These are phyloP conservation scores for Irpex sp. DNA, from an alignment of 1,284 basidiomycete species.

Conservation along the genomic window DNA sequence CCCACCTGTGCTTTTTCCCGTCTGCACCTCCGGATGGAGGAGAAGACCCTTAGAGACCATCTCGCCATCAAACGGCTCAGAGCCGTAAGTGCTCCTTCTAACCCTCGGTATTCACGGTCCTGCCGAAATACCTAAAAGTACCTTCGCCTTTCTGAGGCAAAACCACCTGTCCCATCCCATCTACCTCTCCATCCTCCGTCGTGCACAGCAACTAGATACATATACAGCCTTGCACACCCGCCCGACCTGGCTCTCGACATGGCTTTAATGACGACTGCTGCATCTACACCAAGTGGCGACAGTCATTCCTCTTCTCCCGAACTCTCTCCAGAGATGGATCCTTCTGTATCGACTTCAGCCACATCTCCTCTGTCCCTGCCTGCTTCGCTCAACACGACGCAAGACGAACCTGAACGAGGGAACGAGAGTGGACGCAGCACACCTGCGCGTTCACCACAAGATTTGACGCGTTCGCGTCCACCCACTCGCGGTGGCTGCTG, in stretches of 20 bases:
- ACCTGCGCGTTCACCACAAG: slow-evolving; percentile 42
- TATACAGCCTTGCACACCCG: neutral
- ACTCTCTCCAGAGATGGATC: slow-evolving; percentile 17
- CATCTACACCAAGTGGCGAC: slow-evolving; percentile 32
- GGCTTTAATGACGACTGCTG: slow-evolving; percentile 28
- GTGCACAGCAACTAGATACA: slow-evolving; percentile 5
- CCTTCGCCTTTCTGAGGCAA: slow-evolving; percentile 22
- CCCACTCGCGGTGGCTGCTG: slow-evolving; percentile 73
- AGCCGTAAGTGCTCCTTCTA: slow-evolving; percentile 21
- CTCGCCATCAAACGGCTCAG: slow-evolving; percentile 25
- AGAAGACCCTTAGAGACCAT: slow-evolving; percentile 29
- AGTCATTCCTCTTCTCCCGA: slow-evolving; percentile 27
- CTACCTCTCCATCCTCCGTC: slow-evolving; percentile 8
- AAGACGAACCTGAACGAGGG: slow-evolving; percentile 16
- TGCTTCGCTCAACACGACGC: slow-evolving; percentile 16
- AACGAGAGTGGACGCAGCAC: neutral
- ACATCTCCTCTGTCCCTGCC: slow-evolving; percentile 20
- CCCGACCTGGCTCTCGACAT: slow-evolving; percentile 13
- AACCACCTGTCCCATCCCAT: slow-evolving; percentile 18
- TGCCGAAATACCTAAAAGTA: slow-evolving; percentile 23
- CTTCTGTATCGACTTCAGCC: slow-evolving; percentile 24
- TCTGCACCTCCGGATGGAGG: slow-evolving; percentile 7
- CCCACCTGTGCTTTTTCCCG: slow-evolving; percentile 4
- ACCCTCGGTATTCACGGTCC: slow-evolving; percentile 22
- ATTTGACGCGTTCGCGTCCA: slow-evolving; percentile 49